phyloP scores from a whole-genome alignment of 177 flowering plant species.

The Vitis hybrid region DNA sequence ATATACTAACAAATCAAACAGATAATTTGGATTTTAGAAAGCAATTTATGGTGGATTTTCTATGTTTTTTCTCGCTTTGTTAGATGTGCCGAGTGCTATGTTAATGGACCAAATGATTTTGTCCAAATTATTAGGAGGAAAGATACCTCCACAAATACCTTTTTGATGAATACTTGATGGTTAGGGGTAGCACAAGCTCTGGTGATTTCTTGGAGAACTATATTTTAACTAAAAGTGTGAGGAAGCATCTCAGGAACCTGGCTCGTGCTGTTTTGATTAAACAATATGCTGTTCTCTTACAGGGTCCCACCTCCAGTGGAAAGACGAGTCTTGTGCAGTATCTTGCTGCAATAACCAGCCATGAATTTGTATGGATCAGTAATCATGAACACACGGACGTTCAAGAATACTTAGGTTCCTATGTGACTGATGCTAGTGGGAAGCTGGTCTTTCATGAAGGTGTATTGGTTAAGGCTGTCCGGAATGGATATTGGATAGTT shows the following conservation, averaged over 20 bases:
- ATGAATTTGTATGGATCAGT: slow-evolving; percentile 90
- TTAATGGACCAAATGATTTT: slow-evolving; percentile 60
- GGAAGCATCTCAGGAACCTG: slow-evolving; percentile 65
- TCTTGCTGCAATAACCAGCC: slow-evolving; percentile 84
- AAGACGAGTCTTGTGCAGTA: slow-evolving; percentile 95
- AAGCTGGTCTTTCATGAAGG: slow-evolving; percentile 94
- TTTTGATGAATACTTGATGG: slow-evolving; percentile 45
- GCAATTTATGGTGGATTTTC: slow-evolving; percentile 94
- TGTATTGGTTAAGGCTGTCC: slow-evolving; percentile 83
- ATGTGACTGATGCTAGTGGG: slow-evolving; percentile 76
- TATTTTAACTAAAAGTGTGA: slow-evolving; percentile 69
- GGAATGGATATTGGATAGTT: slow-evolving; percentile 90
- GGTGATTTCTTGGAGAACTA: slow-evolving; percentile 47
- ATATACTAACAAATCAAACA: slow-evolving; percentile 58
- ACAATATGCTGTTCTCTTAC: slow-evolving; percentile 90
- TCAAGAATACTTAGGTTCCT: slow-evolving; percentile 94
- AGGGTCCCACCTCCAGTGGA: slow-evolving; percentile 99
- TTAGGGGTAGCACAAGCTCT: slow-evolving; percentile 10
- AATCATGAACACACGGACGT: slow-evolving; percentile 97
- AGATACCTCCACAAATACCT: slow-evolving; percentile 33
- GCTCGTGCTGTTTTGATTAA: slow-evolving; percentile 73
- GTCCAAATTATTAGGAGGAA: slow-evolving; percentile 40
- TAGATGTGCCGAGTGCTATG: slow-evolving; percentile 77
- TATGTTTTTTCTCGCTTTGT: slow-evolving; percentile 82
- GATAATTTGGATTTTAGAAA: slow-evolving; percentile 47